Evolutionary conservation across 176 grass and related monocot genomes (phyloP).

Genomic region (Oryza rufipogon): DNA sequence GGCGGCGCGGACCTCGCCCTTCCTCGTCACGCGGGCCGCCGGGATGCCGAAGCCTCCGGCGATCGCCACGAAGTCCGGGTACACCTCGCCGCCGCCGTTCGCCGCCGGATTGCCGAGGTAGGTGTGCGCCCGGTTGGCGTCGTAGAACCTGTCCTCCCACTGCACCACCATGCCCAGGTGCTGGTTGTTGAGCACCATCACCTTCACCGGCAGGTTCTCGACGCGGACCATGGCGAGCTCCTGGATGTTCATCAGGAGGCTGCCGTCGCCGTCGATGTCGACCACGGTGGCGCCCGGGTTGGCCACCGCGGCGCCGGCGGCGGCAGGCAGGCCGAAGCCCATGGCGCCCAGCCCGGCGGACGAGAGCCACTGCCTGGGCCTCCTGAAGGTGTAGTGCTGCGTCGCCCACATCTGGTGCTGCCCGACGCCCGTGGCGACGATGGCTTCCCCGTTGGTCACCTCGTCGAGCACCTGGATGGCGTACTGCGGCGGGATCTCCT

Average conservation of each 20-base stretch:
- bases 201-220: conserved; percentile 83
- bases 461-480: conserved; percentile 87
- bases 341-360: conserved; percentile 77
- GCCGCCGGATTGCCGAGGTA: conserved; percentile 72
- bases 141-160: conserved; percentile 92
- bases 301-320: conserved; percentile 81
- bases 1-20: conserved; percentile 63
- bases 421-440: conserved; percentile 84
- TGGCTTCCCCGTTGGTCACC: conserved; percentile 61
- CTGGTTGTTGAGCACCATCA: conserved; percentile 86
- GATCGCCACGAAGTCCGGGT: conserved; percentile 85
- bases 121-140: conserved; percentile 78
- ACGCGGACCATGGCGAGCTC: conserved; percentile 82
- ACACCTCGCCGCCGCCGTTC: conserved; percentile 61
- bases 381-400: conserved; percentile 74
- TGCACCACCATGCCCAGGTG: conserved; percentile 97
- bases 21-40: conserved; percentile 75
- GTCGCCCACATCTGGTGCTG: conserved; percentile 98
- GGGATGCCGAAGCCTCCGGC: conserved; percentile 76
- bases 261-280: conserved; percentile 90
- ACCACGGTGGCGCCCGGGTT: conserved; percentile 78
- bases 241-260: conserved; percentile 93
- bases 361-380: conserved; percentile 69
- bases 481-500: conserved; percentile 71
- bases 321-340: conserved; percentile 90